Conservation (phyloP, 345 rosid species). For the Citrus cavaleriei region DNA sequence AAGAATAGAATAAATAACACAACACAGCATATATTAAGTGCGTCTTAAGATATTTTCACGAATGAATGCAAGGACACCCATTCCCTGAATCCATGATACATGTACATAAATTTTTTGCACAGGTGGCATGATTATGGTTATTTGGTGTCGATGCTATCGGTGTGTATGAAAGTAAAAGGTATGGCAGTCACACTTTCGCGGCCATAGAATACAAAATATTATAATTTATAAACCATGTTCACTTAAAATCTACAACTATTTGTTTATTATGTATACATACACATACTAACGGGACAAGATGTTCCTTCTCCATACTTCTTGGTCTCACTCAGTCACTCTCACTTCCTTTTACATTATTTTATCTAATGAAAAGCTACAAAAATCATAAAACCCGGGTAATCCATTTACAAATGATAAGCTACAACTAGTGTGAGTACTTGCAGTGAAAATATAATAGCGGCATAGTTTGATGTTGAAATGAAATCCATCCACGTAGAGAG, state of each 20-base stretch:
- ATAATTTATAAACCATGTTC: not conserved
- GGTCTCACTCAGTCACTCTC: not conserved
- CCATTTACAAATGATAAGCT: not conserved
- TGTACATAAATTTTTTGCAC: too few relatives aligned
- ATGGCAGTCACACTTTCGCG: not conserved
- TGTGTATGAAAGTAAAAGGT: not conserved
- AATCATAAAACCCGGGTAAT: not conserved
- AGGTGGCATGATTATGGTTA: too few relatives aligned
- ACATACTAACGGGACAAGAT: not conserved
- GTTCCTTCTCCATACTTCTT: not conserved
- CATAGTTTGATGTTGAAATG: not conserved
- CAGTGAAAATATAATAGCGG: not conserved
- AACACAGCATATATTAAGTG: too few relatives aligned
- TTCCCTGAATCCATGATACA: too few relatives aligned
- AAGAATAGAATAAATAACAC: too few relatives aligned
- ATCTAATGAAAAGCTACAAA: not conserved
- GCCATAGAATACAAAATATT: not conserved
- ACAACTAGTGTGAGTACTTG: not conserved
- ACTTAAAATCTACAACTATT: not conserved
- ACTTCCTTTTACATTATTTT: not conserved
- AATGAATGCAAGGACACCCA: too few relatives aligned
- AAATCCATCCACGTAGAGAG: not conserved
- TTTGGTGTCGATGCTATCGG: too few relatives aligned
- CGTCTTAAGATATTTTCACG: too few relatives aligned
- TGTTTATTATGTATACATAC: not conserved